phyloP scores from a whole-genome alignment of 257 asterid genomes.

The Asclepias syriaca region DNA sequence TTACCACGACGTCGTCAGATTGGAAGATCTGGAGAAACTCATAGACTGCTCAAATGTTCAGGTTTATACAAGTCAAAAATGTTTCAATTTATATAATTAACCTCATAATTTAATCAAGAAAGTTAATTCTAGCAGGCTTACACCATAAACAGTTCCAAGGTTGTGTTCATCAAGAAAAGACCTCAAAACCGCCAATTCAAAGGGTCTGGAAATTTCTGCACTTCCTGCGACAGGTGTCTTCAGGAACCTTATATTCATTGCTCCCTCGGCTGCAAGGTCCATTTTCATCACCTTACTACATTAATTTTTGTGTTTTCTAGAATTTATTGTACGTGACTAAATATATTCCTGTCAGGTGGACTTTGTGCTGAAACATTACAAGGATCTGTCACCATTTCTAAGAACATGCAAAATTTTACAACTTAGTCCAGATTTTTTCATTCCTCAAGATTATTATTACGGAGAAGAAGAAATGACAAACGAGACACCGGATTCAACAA shows the following conservation, averaged over 20 bases:
- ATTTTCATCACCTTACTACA: neutral
- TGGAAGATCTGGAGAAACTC: slow-evolving; percentile 87
- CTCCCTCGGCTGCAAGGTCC: slow-evolving; percentile 94
- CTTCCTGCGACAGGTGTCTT: slow-evolving; percentile 86
- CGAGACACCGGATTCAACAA: slow-evolving; percentile 59
- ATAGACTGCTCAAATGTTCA: slow-evolving; percentile 88
- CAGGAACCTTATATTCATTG: slow-evolving; percentile 93
- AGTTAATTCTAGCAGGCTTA: slow-evolving; percentile 49
- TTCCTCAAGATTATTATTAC: slow-evolving; percentile 76
- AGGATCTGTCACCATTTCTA: slow-evolving; percentile 67
- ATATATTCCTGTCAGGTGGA: slow-evolving; percentile 48
- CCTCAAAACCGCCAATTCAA: slow-evolving; percentile 92
- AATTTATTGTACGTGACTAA: too few relatives aligned
- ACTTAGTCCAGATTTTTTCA: slow-evolving; percentile 83
- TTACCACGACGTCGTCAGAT: slow-evolving; percentile 81
- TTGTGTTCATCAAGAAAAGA: slow-evolving; percentile 82
- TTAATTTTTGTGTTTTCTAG: too few relatives aligned
- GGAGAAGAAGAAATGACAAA: slow-evolving; percentile 59
- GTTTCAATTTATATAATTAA: too few relatives aligned
- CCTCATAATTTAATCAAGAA: too few relatives aligned
- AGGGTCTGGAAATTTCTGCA: slow-evolving; percentile 89
- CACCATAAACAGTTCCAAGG: slow-evolving; percentile 86
- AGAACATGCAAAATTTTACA: slow-evolving; percentile 69
- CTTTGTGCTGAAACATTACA: slow-evolving; percentile 60
- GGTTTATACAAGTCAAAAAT: slow-evolving; percentile 22